Base-by-base conservation (phyloP, 2,329 filamentous ascomycete genomes). In the Fonsecaea pugnacius region DNA sequence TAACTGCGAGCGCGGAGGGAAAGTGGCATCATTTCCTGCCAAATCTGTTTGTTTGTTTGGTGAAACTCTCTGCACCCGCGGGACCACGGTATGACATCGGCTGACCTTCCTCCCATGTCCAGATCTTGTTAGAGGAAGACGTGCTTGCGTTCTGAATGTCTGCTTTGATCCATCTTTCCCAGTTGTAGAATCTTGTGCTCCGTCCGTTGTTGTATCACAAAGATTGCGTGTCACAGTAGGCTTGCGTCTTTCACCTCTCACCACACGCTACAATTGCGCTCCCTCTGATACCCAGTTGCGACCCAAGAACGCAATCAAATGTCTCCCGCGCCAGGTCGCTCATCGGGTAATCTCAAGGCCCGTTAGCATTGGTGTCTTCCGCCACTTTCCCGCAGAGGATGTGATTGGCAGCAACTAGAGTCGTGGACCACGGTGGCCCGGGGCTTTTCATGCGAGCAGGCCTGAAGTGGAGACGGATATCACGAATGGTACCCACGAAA, bases 161-260 rank as follows among this genome's bases (percentile, higher is more conserved):
- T 18, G 24, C 43, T 27, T 24, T 18, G 9, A 18, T 48, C 40
- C 21, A 54, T 27, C 18, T 48, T 3, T 48, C 18, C 18, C 12
- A 21, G 21, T 10, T 24, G 43, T 48, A 43, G 9, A 21, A 27
- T 27, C 8, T 48, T 48, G 43, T 48, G 43, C 43, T 27, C 18
- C 21, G 21, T 18, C 24, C 21, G 43, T 21, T 24, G 43, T 12
- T 24, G 43, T 48, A 36, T 59, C 24, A 16, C 21, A 8, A 32
- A 18, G 14, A 30, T 63, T 63, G 54, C 54, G 60, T 33, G 60
- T 58, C 33, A 30, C 54, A 33, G 46, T 61, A 40, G 16, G 33
- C 50, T 33, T 53, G 43, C 46, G 38, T 40, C 48, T 53, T 12
- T 4, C 9, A 7, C 36, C 58, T 60, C 27, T 32, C 60, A 53